Conservation (phyloP, 306 rosid species). For the cucumber (Cucumis sativus) region DNA sequence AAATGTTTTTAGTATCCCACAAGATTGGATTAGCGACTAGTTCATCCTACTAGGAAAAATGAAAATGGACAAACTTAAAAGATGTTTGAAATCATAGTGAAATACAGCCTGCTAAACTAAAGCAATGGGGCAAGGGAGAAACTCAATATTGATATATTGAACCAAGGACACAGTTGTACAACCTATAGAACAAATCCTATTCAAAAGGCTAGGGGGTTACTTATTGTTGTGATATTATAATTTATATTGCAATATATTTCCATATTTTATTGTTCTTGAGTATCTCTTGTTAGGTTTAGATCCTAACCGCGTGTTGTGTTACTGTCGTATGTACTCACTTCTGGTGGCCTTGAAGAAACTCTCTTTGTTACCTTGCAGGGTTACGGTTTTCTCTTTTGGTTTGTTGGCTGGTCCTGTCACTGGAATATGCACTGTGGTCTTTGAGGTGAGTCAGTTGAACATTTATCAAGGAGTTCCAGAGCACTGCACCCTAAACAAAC, state of each 20-base stretch:
- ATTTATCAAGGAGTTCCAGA: too few relatives aligned
- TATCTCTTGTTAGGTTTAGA: too few relatives aligned
- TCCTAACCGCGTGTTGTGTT: too few relatives aligned
- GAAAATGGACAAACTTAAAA: not conserved
- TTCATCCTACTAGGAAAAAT: not conserved
- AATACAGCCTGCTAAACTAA: not conserved
- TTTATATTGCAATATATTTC: too few relatives aligned
- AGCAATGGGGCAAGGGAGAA: not conserved
- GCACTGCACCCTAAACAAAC: too few relatives aligned
- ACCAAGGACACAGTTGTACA: too few relatives aligned
- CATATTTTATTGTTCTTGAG: too few relatives aligned
- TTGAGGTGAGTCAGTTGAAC: slow-evolving; percentile 33
- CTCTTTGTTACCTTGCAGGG: slow-evolving; percentile 23
- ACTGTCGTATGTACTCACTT: not conserved
- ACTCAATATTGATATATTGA: not conserved
- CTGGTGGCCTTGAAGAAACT: not conserved
- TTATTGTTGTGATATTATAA: too few relatives aligned
- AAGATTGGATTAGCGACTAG: not conserved
- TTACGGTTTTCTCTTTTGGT: slow-evolving; percentile 58
- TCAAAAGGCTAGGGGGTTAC: too few relatives aligned
- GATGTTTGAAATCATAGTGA: not conserved
- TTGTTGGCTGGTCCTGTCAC: slow-evolving; percentile 48
- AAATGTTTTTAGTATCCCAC: not conserved
- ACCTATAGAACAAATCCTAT: not conserved
- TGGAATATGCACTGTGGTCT: slow-evolving; percentile 39